Evolutionary conservation across 2,329 filamentous ascomycete species (phyloP).

Genomic region (Ophiostoma sp.): DNA sequence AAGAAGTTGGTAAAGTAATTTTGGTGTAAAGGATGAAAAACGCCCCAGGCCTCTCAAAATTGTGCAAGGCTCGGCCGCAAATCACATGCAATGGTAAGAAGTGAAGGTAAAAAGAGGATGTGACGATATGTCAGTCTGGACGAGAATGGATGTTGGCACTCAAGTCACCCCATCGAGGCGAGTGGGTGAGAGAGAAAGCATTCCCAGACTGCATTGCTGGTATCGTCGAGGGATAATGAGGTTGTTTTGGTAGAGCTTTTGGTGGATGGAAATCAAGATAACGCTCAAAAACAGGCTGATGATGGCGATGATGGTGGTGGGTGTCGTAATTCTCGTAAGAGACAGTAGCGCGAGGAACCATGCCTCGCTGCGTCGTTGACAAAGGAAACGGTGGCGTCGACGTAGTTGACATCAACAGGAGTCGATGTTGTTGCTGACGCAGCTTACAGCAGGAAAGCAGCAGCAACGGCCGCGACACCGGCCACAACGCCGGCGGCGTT

Average conservation of each 20-base stretch:
- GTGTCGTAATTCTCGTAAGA: neutral
- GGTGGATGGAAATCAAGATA: neutral
- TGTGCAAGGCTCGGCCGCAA: constrained; percentile 16
- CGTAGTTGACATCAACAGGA: too few relatives aligned
- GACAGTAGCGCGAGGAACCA: neutral
- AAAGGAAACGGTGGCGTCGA: constrained; percentile 28
- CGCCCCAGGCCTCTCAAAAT: constrained; percentile 13
- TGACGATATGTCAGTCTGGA: neutral
- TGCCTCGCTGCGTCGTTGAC: constrained; percentile 21
- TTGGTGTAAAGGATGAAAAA: neutral
- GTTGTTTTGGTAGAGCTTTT: constrained; percentile 10
- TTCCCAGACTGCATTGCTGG: neutral
- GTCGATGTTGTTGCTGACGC: constrained; percentile 30
- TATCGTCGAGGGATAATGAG: neutral
- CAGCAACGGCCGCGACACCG: constrained; percentile 40
- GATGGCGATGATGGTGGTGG: too few relatives aligned
- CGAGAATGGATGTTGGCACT: neutral
- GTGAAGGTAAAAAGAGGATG: neutral
- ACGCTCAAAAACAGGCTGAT: neutral
- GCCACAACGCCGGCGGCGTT: constrained; percentile 53
- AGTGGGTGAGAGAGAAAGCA: neutral
- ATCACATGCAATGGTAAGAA: constrained; percentile 4
- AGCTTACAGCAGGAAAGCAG: constrained; percentile 53
- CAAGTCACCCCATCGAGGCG: neutral
- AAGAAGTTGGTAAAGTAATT: neutral